Evolutionary conservation across 352 stramenopile species (phyloP).

Genomic region (Phytophthora pini): DNA sequence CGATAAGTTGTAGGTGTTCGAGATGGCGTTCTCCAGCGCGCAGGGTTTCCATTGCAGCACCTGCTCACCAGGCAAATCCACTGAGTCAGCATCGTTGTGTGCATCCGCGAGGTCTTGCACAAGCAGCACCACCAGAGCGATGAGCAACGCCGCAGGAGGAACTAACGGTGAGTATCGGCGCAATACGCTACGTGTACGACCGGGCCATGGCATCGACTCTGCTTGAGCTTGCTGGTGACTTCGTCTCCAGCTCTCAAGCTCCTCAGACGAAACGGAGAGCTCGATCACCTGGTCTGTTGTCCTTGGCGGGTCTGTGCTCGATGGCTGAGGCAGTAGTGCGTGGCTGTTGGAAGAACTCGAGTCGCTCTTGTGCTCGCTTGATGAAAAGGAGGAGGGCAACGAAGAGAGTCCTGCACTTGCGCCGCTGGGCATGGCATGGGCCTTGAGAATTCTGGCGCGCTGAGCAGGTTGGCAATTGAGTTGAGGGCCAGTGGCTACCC

Average conservation of each 20-base stretch:
- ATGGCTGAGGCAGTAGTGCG: slow-evolving; percentile 14
- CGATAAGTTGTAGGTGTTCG: slow-evolving; percentile 31
- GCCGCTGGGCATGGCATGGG: slow-evolving; percentile 40
- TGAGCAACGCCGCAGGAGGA: slow-evolving; percentile 40
- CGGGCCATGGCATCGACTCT: slow-evolving; percentile 38
- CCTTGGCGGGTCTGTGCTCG: slow-evolving; percentile 15
- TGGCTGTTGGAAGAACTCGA: slow-evolving; percentile 19
- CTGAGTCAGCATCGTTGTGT: slow-evolving; percentile 25
- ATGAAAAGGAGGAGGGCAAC: slow-evolving; percentile 31
- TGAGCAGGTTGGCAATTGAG: slow-evolving; percentile 40
- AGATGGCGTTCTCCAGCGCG: slow-evolving; percentile 33
- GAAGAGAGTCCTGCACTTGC: slow-evolving; percentile 25
- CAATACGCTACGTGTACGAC: slow-evolving; percentile 38
- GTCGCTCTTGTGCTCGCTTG: slow-evolving; percentile 41
- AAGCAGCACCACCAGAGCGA: slow-evolving; percentile 41
- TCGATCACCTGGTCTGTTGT: slow-evolving; percentile 36
- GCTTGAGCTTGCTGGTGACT: slow-evolving; percentile 21
- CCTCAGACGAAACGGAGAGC: slow-evolving; percentile 41
- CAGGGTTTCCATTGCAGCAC: slow-evolving; percentile 46
- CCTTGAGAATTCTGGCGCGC: slow-evolving; percentile 19
- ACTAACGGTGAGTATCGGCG: slow-evolving; percentile 41
- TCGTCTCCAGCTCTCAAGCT: slow-evolving; percentile 27
- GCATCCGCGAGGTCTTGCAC: slow-evolving; percentile 39
- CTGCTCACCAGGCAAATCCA: slow-evolving; percentile 13
- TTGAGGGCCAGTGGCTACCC: slow-evolving; percentile 23